Base-by-base conservation (phyloP, 768 basidiomycete genomes). In the Paxillus ammoniavirescens region DNA sequence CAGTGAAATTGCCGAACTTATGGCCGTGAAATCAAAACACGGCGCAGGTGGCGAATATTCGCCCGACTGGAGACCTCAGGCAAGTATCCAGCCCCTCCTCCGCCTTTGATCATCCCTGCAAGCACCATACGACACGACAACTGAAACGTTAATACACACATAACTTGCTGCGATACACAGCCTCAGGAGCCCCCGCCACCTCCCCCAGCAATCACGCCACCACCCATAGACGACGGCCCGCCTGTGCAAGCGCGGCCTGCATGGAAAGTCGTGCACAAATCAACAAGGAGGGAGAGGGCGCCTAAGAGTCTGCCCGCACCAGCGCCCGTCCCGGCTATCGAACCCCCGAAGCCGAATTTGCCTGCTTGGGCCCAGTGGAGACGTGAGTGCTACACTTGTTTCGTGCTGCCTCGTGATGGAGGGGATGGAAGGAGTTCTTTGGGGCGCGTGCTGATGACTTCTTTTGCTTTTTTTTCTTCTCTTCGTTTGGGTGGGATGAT, bases 311-410 rank as follows among this genome's bases (percentile, higher is more conserved):
- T 70, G 73, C 12, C 75, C 73, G 15, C 75, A 63, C 76, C 76
- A 6, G 47, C 62, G 2, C 61, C 69, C 0, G 55, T 67, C 8
- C 71, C 76, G 10, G 77, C 77, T 0, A 72, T 75, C 26, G 75
- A 74, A 26, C 70, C 75, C 10, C 74, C 81, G 0, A 79, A 81
- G 61, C 77, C 79, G 0, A 77, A 79, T 35, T 17, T 82, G 28
- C 88, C 89, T n/a, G 81, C 90, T 1, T 92, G 90, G 90, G 82
- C 89, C 0, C 88, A 91, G 61, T 92, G 89, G 90, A 78, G 84
- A 75, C 90, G 89, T 92, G 65, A 49, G 82, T 77, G 26, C 26
- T 26, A 4, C 5, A 26, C 5, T 26, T 4, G 6, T 26, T 26
- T 26, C 6, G 26, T 26, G 26, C 26, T 26, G 6, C 5, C 26